Percentiles rank a stretch among this genome's conserved stretches.
Conservation (phyloP, 495 filamentous ascomycete species). For the Penicillium dipodomyicola region DNA sequence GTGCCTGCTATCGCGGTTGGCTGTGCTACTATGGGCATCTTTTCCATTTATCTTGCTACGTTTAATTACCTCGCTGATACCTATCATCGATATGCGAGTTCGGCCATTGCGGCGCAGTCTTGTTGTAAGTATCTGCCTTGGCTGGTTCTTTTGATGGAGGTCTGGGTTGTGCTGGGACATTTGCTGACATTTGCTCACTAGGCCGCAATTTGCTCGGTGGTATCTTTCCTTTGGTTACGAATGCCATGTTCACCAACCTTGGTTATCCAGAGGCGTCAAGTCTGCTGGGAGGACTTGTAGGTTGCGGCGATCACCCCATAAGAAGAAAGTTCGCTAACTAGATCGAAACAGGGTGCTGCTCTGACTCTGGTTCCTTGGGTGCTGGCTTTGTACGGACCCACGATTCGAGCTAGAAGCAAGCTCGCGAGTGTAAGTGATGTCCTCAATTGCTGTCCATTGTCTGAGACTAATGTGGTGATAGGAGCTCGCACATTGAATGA, state of each 20-base stretch:
- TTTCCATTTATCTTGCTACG: constrained; percentile 80
- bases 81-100: constrained; percentile 81
- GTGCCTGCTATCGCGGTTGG: constrained; percentile 68
- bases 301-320: constrained; percentile 4
- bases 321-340: constrained; percentile 11
- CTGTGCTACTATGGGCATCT: constrained; percentile 83
- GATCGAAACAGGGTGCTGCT: constrained; percentile 43
- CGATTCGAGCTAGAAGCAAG: constrained; percentile 73
- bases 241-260: constrained; percentile 66
- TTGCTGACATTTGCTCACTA: constrained; percentile 15
- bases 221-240: constrained; percentile 75
- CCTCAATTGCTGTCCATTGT: not conserved
- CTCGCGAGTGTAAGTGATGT: constrained; percentile 58
- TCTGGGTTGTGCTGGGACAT: not conserved
- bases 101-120: constrained; percentile 82
- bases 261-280: constrained; percentile 71
- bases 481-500: constrained; percentile 33
- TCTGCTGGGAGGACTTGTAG: constrained; percentile 69
- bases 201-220: constrained; percentile 81
- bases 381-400: constrained; percentile 74
- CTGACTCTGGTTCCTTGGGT: constrained; percentile 85
- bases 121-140: constrained; percentile 51
- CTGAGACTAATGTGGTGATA: constrained; percentile 16
- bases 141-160: not conserved
- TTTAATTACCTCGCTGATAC: constrained; percentile 96